Evolutionary conservation across 2,329 filamentous ascomycete genomes (phyloP).

Genomic region (Cadophora luteo-olivacea): DNA sequence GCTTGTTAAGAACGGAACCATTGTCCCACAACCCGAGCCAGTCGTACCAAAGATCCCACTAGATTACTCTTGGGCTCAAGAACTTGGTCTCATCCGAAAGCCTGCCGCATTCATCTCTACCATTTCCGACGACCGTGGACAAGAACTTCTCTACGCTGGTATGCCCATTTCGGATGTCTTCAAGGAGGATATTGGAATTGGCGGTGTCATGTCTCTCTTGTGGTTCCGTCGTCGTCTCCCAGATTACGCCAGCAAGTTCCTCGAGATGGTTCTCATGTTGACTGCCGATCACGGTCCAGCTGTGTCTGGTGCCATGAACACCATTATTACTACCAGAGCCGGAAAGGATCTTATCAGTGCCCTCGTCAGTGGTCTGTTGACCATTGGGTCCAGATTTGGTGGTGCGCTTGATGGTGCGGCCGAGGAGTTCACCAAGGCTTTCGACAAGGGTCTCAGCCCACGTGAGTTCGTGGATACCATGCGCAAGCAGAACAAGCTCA

Average conservation of each 20-base stretch:
- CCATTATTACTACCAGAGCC: constrained; percentile 98
- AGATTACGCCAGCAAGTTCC: constrained; percentile 95
- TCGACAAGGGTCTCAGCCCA: constrained; percentile 96
- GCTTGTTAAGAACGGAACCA: constrained; percentile 82
- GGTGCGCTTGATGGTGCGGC: constrained; percentile 97
- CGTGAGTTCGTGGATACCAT: constrained; percentile 99
- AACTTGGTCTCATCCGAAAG: constrained; percentile 99
- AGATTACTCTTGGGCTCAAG: constrained; percentile 99
- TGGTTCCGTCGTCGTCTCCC: constrained; percentile 99
- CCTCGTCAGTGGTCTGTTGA: constrained; percentile 94
- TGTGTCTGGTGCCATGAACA: constrained; percentile 99
- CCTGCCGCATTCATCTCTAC: constrained; percentile 99
- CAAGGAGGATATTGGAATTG: constrained; percentile 97
- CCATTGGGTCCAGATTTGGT: constrained; percentile 97
- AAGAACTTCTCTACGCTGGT: constrained; percentile 97
- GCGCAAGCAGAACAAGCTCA: constrained; percentile 99
- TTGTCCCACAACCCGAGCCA: constrained; percentile 87
- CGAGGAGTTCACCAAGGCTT: constrained; percentile 97
- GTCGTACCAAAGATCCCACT: constrained; percentile 98
- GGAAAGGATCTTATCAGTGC: constrained; percentile 98
- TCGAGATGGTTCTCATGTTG: constrained; percentile 99
- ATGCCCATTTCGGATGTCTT: constrained; percentile 99
- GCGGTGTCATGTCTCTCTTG: constrained; percentile 98
- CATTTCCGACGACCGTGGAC: constrained; percentile 99
- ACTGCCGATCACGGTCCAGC: constrained; percentile 99